Base-by-base conservation (phyloP, 1,139 yeast species). In the Sugiyamaella japonica region DNA sequence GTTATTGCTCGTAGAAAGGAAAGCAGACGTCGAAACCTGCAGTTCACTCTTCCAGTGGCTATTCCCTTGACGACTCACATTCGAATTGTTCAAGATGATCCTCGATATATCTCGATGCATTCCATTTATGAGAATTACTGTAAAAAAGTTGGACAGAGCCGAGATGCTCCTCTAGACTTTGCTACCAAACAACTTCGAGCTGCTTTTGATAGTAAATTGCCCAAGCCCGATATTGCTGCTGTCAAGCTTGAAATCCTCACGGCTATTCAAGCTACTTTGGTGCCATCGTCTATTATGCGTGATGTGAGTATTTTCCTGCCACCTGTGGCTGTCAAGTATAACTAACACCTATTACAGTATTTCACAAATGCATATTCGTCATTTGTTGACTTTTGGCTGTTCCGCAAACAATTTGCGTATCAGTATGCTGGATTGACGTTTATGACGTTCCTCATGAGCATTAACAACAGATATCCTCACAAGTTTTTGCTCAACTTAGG, bases 401-500 rank as follows among this genome's bases (percentile, higher is more conserved):
- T 95, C 85, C 82, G 98, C 60, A 91, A 91, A 66, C 97, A 90
- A 67, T 95, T 95, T 66, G 83, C 97, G 9, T 86, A 96, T 16
- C 97, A 91, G 71, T 95, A 93, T 72, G 97, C 98, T n/a, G 85
- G 96, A 1, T 87, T 93, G 64, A 84, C 91, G 39, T 93, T 93
- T 71, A 85, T 91, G 77, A 89, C 98, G 0, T 89, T 89, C 68
- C 85, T 93, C 89, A 84, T 95, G 89, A 86, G 96, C 73, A 90
- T 95, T 64, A 89, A 89, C 70, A 85, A 87, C 54, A 83, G 99
- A 67, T 93, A 89, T 62, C 99, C 99, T 1, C 95, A 89, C 70
- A 95, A 91, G 78, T 87, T 93, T 58, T 86, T 86, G 70, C 82
- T 95, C 55, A 85, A 90, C 65, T 80, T 81, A 66, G 82, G 82